Conservation (phyloP, 192 early-diverging fungal species). For the Spinellus fusiger region DNA sequence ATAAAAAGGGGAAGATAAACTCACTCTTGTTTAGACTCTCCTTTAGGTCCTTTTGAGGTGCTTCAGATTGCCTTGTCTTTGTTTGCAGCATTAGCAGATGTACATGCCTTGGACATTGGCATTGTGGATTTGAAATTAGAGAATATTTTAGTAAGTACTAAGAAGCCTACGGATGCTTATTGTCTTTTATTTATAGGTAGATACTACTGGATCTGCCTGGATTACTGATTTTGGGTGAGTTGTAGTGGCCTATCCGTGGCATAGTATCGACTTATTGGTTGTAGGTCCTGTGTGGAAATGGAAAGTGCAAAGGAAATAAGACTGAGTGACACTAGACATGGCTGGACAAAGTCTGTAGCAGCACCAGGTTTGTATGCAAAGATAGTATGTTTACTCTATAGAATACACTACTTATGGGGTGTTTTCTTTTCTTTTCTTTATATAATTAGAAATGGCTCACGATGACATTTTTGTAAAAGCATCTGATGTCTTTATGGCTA, state of each 20-base stretch:
- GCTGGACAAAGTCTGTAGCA: conserved; percentile 15
- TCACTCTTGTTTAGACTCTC: background rate
- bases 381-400: background rate
- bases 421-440: background rate
- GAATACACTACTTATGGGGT: background rate
- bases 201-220: conserved; percentile 13
- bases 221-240: conserved; percentile 22
- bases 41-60: conserved; percentile 10
- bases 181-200: conserved; percentile 1
- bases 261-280: background rate
- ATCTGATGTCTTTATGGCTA: conserved; percentile 21
- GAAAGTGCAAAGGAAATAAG: background rate
- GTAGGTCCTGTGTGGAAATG: conserved; percentile 13
- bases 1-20: background rate
- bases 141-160: conserved; percentile 15
- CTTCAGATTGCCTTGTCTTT: conserved; percentile 8
- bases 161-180: background rate
- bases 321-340: background rate
- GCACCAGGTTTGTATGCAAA: background rate
- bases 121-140: conserved; percentile 22
- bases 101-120: conserved; percentile 7
- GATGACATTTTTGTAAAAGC: background rate
- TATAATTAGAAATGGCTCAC: background rate
- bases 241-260: background rate
- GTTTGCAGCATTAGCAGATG: conserved; percentile 16